phyloP scores from a whole-genome alignment of 108 stramenopile genomes.

The Asterionellopsis glacialis region DNA sequence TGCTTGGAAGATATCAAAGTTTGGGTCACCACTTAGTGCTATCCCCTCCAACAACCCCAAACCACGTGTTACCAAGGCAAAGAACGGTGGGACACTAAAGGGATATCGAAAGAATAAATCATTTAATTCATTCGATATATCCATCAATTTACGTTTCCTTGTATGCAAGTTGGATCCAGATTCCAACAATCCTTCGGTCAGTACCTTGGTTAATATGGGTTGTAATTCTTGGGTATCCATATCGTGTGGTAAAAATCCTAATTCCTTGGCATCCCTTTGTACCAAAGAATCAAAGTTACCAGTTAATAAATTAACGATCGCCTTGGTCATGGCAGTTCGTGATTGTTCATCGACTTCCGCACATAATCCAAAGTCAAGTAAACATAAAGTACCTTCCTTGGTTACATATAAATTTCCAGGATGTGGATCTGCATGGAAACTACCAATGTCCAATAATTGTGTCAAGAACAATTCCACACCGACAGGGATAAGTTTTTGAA shows the following conservation, averaged over 20 bases:
- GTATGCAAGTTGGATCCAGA: conserved; percentile 64
- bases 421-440: conserved; percentile 85
- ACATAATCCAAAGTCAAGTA: conserved; percentile 88
- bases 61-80: conserved; percentile 87
- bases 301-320: conserved; percentile 77
- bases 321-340: conserved; percentile 71
- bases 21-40: conserved; percentile 78
- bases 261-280: conserved; percentile 62
- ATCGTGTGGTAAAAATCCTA: conserved; percentile 83
- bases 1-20: conserved; percentile 89
- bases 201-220: conserved; percentile 68
- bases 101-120: conserved; percentile 86
- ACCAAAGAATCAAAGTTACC: conserved; percentile 80
- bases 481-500: conserved; percentile 69
- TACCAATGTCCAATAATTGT: conserved; percentile 81
- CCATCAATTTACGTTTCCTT: conserved; percentile 71
- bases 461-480: conserved; percentile 84
- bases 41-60: conserved; percentile 89
- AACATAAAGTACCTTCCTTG: conserved; percentile 43
- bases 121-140: conserved; percentile 86
- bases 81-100: conserved; percentile 88
- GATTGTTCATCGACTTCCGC: conserved; percentile 53
- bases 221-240: conserved; percentile 70
- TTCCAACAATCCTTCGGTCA: conserved; percentile 74
- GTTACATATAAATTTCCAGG: conserved; percentile 71